phyloP scores from a whole-genome alignment of 257 asterid species.

The Ilex aquifolium region DNA sequence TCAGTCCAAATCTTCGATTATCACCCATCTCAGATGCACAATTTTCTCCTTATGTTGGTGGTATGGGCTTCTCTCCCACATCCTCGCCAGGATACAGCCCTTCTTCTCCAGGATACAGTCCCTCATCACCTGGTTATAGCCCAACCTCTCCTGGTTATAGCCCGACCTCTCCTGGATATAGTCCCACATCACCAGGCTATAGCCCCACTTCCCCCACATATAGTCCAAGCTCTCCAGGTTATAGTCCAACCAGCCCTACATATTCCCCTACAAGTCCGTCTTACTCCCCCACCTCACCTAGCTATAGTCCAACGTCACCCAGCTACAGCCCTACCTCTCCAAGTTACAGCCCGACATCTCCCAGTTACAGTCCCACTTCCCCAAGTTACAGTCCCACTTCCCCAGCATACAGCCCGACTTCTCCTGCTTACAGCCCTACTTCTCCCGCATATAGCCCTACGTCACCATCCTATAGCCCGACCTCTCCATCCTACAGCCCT shows the following conservation, averaged over 20 bases:
- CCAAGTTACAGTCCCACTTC: constrained; percentile 86
- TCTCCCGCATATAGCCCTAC: constrained; percentile 83
- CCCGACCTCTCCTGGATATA: constrained; percentile 81
- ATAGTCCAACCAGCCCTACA: constrained; percentile 90
- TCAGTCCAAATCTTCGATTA: constrained; percentile 73
- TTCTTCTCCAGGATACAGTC: constrained; percentile 70
- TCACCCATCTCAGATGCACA: constrained; percentile 80
- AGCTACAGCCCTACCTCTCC: constrained; percentile 90
- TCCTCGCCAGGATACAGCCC: constrained; percentile 83
- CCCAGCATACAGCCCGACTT: constrained; percentile 77
- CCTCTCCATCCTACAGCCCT: constrained; percentile 78
- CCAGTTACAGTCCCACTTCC: constrained; percentile 71
- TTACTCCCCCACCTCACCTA: constrained; percentile 83
- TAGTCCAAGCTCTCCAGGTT: constrained; percentile 91
- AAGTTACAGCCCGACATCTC: constrained; percentile 81
- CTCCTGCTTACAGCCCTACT: constrained; percentile 85
- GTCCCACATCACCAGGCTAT: constrained; percentile 73
- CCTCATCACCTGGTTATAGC: constrained; percentile 82
- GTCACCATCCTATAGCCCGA: constrained; percentile 78
- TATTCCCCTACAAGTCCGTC: constrained; percentile 93
- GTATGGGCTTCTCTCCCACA: constrained; percentile 87
- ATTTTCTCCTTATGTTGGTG: constrained; percentile 80
- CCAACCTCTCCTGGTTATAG: constrained; percentile 88
- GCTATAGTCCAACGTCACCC: constrained; percentile 62
- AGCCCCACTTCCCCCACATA: constrained; percentile 57